Percentiles rank a stretch among this genome's conserved stretches.
phyloP scores from a whole-genome alignment of 495 filamentous ascomycete genomes.

The Xylaria sp. region DNA sequence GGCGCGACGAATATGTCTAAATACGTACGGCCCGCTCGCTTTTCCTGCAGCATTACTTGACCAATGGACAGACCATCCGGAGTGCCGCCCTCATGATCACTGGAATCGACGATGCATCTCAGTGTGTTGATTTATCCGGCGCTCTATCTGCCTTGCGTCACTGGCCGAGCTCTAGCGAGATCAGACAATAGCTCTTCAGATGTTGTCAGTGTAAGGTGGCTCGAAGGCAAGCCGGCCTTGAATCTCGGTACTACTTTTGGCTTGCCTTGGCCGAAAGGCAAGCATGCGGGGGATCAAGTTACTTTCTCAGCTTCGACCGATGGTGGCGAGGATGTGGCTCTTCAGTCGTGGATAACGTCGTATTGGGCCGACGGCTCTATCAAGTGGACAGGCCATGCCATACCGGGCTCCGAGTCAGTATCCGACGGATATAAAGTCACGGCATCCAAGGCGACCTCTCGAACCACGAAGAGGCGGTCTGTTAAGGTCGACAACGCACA shows the following conservation, averaged over 20 bases:
- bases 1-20: neutral
- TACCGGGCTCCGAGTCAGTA: conserved; percentile 37
- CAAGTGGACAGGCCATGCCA: conserved; percentile 56
- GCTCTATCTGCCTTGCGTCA: neutral
- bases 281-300: conserved; percentile 42
- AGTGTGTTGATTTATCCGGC: neutral
- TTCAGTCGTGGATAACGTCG: conserved; percentile 53
- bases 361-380: conserved; percentile 56
- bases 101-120: conserved; percentile 11
- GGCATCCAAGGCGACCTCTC: conserved; percentile 2
- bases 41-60: conserved; percentile 5
- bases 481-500: conserved; percentile 30
- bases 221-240: conserved; percentile 45
- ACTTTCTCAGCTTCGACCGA: conserved; percentile 39
- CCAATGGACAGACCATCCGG: neutral
- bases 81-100: neutral
- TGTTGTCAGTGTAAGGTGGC: conserved; percentile 43
- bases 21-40: neutral
- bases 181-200: conserved; percentile 17
- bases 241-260: conserved; percentile 50
- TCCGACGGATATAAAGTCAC: conserved; percentile 37
- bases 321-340: conserved; percentile 33
- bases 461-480: conserved; percentile 12
- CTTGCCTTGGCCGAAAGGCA: conserved; percentile 51
- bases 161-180: neutral